Conservation (phyloP, 208 protist genomes). For the Leishmania martiniquensis region DNA sequence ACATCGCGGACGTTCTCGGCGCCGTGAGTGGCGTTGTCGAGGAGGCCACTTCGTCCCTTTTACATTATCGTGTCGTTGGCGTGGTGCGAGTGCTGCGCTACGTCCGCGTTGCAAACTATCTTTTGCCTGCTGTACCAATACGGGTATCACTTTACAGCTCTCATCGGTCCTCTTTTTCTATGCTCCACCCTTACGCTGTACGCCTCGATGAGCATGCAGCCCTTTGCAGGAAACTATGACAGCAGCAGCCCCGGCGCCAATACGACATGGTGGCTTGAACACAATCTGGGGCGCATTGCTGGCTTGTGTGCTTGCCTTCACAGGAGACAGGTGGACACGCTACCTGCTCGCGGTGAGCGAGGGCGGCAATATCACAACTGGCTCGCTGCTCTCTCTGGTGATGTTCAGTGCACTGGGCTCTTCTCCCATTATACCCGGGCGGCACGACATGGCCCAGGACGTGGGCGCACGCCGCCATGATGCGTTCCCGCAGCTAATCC, state of each 20-base stretch:
- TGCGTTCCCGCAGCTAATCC: slow-evolving; percentile 22
- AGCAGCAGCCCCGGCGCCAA: background rate
- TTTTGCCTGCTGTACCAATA: slow-evolving; percentile 22
- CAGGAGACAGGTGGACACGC: slow-evolving; percentile 47
- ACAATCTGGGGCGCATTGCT: slow-evolving; percentile 59
- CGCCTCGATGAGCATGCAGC: slow-evolving; percentile 58
- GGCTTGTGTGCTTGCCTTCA: slow-evolving; percentile 48
- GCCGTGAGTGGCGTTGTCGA: slow-evolving; percentile 49
- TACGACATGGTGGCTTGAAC: slow-evolving; percentile 41
- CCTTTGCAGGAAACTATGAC: slow-evolving; percentile 39
- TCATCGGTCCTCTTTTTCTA: slow-evolving; percentile 31
- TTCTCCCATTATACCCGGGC: slow-evolving; percentile 29
- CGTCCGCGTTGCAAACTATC: slow-evolving; percentile 34
- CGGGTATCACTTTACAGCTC: slow-evolving; percentile 11
- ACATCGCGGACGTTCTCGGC: slow-evolving; percentile 42
- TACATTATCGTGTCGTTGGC: slow-evolving; percentile 32
- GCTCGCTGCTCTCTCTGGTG: slow-evolving; percentile 49
- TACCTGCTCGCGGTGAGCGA: slow-evolving; percentile 33
- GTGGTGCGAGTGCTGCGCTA: slow-evolving; percentile 49
- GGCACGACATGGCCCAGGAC: slow-evolving; percentile 12
- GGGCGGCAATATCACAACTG: slow-evolving; percentile 28
- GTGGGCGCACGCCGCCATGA: slow-evolving; percentile 10
- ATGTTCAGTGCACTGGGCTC: slow-evolving; percentile 28
- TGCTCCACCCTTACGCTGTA: slow-evolving; percentile 41
- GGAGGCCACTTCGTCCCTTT: slow-evolving; percentile 26